Conservation (phyloP, 1,284 basidiomycete genomes). For the Baeospora myosura region DNA sequence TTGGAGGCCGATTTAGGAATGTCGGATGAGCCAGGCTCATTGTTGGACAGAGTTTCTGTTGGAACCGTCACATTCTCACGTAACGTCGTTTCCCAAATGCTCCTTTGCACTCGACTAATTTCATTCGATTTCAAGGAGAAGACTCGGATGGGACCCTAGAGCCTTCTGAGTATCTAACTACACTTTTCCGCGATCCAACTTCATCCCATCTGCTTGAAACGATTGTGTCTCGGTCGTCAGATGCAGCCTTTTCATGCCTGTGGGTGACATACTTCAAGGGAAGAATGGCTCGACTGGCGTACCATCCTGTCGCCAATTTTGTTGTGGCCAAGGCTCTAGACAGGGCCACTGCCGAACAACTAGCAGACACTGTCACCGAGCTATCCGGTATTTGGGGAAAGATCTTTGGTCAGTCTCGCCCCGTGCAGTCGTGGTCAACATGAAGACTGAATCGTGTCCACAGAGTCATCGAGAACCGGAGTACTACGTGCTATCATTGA, state of each 20-base stretch:
- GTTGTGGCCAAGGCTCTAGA: slow-evolving; percentile 76
- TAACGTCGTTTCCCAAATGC: slow-evolving; percentile 28
- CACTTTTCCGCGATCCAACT: slow-evolving; percentile 76
- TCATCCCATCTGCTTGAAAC: slow-evolving; percentile 85
- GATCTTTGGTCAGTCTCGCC: slow-evolving; percentile 33
- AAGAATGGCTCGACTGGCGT: slow-evolving; percentile 64
- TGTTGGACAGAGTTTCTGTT: slow-evolving; percentile 77
- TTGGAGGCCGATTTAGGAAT: slow-evolving; percentile 64
- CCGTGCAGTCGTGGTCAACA: neutral
- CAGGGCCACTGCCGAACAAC: slow-evolving; percentile 45
- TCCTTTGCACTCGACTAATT: slow-evolving; percentile 4
- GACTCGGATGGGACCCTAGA: slow-evolving; percentile 29
- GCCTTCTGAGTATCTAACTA: slow-evolving; percentile 69
- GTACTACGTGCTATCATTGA: slow-evolving; percentile 71
- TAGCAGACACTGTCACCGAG: slow-evolving; percentile 36
- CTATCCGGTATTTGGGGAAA: slow-evolving; percentile 52
- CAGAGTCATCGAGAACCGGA: slow-evolving; percentile 36
- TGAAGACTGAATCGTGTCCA: slow-evolving; percentile 28
- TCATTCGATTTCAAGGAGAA: slow-evolving; percentile 21
- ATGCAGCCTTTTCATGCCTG: slow-evolving; percentile 53
- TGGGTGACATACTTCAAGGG: slow-evolving; percentile 76
- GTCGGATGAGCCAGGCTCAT: slow-evolving; percentile 55
- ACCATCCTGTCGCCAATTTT: slow-evolving; percentile 89
- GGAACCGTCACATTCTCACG: slow-evolving; percentile 69
- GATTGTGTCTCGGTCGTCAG: slow-evolving; percentile 57